Base-by-base conservation (phyloP, 2,329 filamentous ascomycete species). In the Chrysosporium queenslandicum region DNA sequence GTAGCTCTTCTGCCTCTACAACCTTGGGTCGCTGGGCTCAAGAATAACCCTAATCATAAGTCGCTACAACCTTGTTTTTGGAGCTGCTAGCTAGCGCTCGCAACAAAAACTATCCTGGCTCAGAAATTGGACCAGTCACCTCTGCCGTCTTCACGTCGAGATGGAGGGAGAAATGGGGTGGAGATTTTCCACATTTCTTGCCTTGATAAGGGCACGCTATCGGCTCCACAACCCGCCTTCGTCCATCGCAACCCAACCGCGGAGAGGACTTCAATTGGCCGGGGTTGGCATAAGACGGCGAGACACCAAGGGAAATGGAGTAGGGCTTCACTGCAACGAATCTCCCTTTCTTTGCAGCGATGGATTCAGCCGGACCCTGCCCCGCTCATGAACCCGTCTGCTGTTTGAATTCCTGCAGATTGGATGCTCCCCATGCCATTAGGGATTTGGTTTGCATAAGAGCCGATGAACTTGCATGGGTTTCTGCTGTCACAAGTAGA, bases 171-270 rank as follows among this genome's bases (percentile, higher is more conserved):
- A 23, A 21, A 36, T 46, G 27, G 7, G n/a, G 29, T 46, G 43
- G 45, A 32, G 20, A 37, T 30, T 7, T 29, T n/a, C 9, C 29
- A n/a, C 29, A 23, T 12, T 11, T n/a, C 5, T 36, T 37, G 6
- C 18, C 43, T 16, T 23, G 16, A 47, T 47, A 25, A 36, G 32
- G 20, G 20, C 45, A 30, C 12, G 20, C 40, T 51, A 45, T 37
- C 39, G 49, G 49, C 49, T 45, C 49, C 49, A 51, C 49, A 36
- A 45, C 40, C 49, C 49, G 40, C 29, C 18, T 21, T 30, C 9
- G 4, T n/a, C 11, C 25, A 20, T 21, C 4, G 27, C 40, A 12
- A 34, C 36, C 34, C 48, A 11, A 20, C 27, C 21, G 41, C 9
- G 18, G 7, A 45, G 30, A 29, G 30, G 21, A 12, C n/a, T 20